Conservation (phyloP, 2,329 filamentous ascomycete species). For the Elsinoe fawcettii region DNA sequence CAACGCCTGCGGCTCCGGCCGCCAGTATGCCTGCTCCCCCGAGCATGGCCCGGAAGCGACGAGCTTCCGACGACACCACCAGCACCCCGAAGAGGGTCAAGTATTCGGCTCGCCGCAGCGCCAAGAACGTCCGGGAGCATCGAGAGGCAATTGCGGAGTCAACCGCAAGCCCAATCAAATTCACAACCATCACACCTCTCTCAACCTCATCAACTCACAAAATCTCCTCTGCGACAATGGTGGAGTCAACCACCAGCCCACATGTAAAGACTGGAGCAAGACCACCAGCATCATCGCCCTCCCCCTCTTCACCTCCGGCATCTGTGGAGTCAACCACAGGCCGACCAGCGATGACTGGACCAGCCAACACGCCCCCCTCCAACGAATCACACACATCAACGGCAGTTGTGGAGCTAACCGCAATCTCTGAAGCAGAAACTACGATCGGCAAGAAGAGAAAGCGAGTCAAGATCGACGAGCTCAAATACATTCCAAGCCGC, state of each 20-base stretch:
- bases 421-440: background rate
- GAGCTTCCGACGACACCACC: background rate
- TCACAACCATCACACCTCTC: background rate
- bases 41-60: conserved; percentile 3
- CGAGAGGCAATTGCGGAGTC: conserved; percentile 5
- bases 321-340: background rate
- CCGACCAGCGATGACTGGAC: background rate
- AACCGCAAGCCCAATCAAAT: background rate
- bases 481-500: conserved; percentile 18
- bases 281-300: background rate
- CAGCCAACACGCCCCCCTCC: background rate
- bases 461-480: conserved; percentile 18
- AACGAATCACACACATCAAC: background rate
- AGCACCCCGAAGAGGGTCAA: conserved; percentile 14
- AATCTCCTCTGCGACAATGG: background rate
- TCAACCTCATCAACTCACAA: background rate
- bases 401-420: background rate
- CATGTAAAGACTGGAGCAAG: background rate
- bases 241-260: conserved; percentile 3
- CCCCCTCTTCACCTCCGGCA: background rate
- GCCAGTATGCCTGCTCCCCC: background rate
- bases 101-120: background rate
- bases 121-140: conserved; percentile 2
- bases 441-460: conserved; percentile 17
- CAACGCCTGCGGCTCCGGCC: background rate